Conservation (phyloP, 1,284 basidiomycete genomes). For the Irpex rosettiformis region DNA sequence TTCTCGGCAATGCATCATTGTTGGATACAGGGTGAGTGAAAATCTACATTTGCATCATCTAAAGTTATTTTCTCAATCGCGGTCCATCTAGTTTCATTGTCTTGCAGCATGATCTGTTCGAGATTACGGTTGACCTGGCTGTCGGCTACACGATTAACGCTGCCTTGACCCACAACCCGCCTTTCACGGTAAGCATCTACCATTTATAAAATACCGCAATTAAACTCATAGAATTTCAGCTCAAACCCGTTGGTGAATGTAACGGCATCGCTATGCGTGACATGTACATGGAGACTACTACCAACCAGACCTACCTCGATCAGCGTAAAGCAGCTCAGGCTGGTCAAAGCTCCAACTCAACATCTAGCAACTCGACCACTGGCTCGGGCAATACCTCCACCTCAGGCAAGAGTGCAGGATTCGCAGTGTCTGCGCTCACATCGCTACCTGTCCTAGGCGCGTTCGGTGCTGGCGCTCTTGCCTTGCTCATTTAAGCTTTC, state of each 20-base stretch:
- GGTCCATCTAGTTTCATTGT: conserved; percentile 75
- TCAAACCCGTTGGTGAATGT: conserved; percentile 67
- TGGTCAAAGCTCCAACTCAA: background rate
- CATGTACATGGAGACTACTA: conserved; percentile 64
- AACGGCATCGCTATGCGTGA: conserved; percentile 47
- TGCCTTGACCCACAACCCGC: conserved; percentile 56
- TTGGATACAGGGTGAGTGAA: conserved; percentile 50
- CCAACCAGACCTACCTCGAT: conserved; percentile 56
- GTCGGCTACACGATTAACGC: conserved; percentile 82
- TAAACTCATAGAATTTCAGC: conserved; percentile 31
- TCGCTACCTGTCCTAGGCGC: conserved; percentile 4
- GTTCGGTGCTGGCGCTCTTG: conserved; percentile 7
- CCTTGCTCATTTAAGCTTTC: conserved; percentile 5
- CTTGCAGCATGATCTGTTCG: conserved; percentile 83
- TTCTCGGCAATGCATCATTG: conserved; percentile 57
- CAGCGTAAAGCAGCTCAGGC: conserved; percentile 5
- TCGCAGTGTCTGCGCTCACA: background rate
- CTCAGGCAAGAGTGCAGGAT: conserved; percentile 6
- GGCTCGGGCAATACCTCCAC: conserved; percentile 3
- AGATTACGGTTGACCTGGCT: conserved; percentile 85
- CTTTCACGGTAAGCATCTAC: conserved; percentile 48
- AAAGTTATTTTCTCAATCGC: background rate
- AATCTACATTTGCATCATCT: background rate
- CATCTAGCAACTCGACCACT: conserved; percentile 1
- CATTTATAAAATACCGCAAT: background rate